Base-by-base conservation (phyloP, 805 yeast species). In the Henningerozyma blattae region DNA sequence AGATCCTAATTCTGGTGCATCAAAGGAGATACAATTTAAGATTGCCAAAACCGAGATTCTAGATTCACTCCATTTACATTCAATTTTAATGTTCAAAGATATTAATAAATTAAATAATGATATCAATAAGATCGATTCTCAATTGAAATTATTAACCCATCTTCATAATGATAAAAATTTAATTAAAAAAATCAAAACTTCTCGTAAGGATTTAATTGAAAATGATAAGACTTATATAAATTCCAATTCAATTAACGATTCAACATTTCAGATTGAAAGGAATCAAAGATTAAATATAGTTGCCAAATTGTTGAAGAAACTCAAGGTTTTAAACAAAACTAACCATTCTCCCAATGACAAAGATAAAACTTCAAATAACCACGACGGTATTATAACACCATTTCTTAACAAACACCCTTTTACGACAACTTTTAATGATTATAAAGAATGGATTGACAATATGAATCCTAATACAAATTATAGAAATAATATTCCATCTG, bases 11-110 rank as follows among this genome's bases (percentile, higher is more conserved):
- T n/a, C n/a, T n/a, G n/a, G n/a, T n/a, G n/a, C n/a, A n/a, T n/a
- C n/a, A n/a, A n/a, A n/a, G n/a, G n/a, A n/a, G n/a, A n/a, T 55
- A 9, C 48, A 48, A 30, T 55, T 44, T 37, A 47, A 41, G 22
- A 40, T 47, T 2, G 54, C 56, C 16, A 64, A 54, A 37, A 53
- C 48, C 22, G 58, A 56, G 31, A 39, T 63, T 4, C 28, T 53
- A n/a, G 52, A 68, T 37, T 74, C 72, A 42, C 56, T 76, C 15
- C 77, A 76, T 47, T 47, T 75, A 30, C 82, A 76, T 43, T 72
- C 76, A 10, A 46, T 77, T 19, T 53, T 77, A 32, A 75, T 72
- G 35, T 78, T 75, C 51, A 64, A 68, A 37, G 82, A 77, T 48
- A 48, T 67, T 30, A 57, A 62, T 26, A 49, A 65, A 15, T 61